phyloP scores from a whole-genome alignment of 2,329 filamentous ascomycete genomes.

The Ceratocystis lukuohia region DNA sequence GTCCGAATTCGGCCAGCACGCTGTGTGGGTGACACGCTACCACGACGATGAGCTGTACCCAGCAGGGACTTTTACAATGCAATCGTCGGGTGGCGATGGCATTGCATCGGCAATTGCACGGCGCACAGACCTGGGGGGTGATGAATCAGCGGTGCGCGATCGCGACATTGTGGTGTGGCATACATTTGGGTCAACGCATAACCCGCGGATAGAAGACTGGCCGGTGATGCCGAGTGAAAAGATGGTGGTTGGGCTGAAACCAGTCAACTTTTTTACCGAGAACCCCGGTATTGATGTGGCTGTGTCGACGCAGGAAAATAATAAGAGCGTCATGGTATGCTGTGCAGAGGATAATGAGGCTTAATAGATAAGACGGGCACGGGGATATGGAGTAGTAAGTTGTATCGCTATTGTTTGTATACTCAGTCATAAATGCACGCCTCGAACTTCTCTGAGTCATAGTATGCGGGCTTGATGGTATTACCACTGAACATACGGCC shows the following conservation, averaged over 20 bases:
- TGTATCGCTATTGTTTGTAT: constrained; percentile 19
- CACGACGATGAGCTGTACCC: constrained; percentile 33
- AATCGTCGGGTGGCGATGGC: constrained; percentile 33
- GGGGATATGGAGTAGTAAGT: not conserved
- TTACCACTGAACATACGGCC: constrained; percentile 83
- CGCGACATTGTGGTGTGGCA: constrained; percentile 45
- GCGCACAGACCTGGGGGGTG: constrained; percentile 26
- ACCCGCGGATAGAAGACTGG: constrained; percentile 53
- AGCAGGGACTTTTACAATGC: constrained; percentile 33
- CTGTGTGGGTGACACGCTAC: constrained; percentile 35
- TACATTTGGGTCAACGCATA: constrained; percentile 48
- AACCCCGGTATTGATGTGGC: constrained; percentile 40
- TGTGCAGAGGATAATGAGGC: not conserved
- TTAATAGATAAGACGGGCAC: not conserved
- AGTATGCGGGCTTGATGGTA: constrained; percentile 68
- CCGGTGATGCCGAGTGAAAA: constrained; percentile 54
- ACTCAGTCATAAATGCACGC: constrained; percentile 38
- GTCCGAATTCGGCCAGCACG: constrained; percentile 33
- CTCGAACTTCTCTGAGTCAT: constrained; percentile 71
- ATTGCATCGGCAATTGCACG: constrained; percentile 30
- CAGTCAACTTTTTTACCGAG: constrained; percentile 39
- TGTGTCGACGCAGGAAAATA: constrained; percentile 28
- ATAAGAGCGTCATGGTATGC: constrained; percentile 25
- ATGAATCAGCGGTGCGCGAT: constrained; percentile 32
- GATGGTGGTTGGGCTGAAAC: constrained; percentile 37